Evolutionary conservation across 140 eudicot genomes (phyloP).

Genomic region (Oenanthe javanica): DNA sequence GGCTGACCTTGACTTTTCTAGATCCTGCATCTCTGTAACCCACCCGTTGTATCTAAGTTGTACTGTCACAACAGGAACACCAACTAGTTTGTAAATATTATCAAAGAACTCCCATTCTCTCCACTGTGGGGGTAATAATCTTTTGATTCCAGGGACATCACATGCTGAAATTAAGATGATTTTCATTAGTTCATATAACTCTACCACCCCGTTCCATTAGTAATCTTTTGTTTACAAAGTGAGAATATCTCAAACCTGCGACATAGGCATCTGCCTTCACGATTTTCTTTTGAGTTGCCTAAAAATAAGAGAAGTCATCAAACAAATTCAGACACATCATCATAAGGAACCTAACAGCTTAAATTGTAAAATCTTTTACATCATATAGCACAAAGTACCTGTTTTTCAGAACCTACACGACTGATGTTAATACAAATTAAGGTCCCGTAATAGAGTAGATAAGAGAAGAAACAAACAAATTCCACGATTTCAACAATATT

Average conservation of each 20-base stretch:
- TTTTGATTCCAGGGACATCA: constrained; percentile 98
- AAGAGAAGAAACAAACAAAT: background rate
- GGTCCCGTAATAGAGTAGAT: background rate
- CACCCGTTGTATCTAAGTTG: constrained; percentile 96
- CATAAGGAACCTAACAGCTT: background rate
- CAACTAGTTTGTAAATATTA: constrained; percentile 82
- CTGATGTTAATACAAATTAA: background rate
- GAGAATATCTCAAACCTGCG: constrained; percentile 53
- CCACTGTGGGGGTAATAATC: constrained; percentile 75
- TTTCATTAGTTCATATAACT: background rate
- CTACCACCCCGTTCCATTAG: background rate
- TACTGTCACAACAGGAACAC: constrained; percentile 97
- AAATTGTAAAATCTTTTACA: background rate
- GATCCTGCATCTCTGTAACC: constrained; percentile 96
- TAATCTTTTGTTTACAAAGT: background rate
- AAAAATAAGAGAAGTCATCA: constrained; percentile 1
- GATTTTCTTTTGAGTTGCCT: constrained; percentile 93
- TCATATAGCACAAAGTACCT: background rate
- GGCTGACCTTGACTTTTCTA: constrained; percentile 70
- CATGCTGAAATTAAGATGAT: constrained; percentile 52
- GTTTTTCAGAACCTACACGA: background rate
- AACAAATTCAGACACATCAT: background rate
- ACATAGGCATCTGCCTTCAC: constrained; percentile 95
- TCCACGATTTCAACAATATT: background rate
- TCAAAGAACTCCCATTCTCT: constrained; percentile 83